Conservation (phyloP, 1,139 yeast genomes). For the Geotrichum macrosporum region DNA sequence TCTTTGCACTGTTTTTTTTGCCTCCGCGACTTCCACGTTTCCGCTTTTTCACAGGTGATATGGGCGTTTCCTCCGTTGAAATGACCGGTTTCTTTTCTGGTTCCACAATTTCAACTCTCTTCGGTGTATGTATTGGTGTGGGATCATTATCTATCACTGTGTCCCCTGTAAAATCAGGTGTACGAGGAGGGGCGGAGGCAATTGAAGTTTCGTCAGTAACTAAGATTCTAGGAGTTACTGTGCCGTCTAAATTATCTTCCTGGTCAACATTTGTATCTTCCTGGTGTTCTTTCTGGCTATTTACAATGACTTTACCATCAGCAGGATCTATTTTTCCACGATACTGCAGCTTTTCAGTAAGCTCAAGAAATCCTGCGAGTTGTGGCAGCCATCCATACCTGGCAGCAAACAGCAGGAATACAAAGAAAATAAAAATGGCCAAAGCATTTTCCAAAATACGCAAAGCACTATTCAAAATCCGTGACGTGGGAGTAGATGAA, state of each 20-base stretch:
- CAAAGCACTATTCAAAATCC: constrained; percentile 27
- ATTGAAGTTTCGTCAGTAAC: neutral
- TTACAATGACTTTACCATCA: neutral
- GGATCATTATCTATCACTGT: neutral
- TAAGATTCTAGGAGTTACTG: neutral
- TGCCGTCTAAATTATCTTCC: neutral
- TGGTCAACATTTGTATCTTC: neutral
- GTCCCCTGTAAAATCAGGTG: neutral
- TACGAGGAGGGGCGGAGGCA: neutral
- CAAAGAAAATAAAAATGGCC: constrained; percentile 41
- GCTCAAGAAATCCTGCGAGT: constrained; percentile 23
- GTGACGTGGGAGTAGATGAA: constrained; percentile 23
- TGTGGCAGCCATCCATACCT: constrained; percentile 44
- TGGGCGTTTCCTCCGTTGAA: constrained; percentile 9
- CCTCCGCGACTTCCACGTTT: constrained; percentile 90
- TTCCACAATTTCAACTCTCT: constrained; percentile 27
- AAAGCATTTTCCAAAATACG: constrained; percentile 49
- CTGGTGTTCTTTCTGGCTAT: neutral
- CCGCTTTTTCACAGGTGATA: constrained; percentile 45
- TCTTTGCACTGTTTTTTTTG: constrained; percentile 40
- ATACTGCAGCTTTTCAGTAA: constrained; percentile 6
- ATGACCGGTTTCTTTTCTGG: constrained; percentile 20
- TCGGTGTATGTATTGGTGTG: constrained; percentile 1
- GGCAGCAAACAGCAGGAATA: constrained; percentile 39
- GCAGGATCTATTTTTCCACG: neutral